phyloP scores from a whole-genome alignment of 805 yeast genomes.

The Candida mattraensis region DNA sequence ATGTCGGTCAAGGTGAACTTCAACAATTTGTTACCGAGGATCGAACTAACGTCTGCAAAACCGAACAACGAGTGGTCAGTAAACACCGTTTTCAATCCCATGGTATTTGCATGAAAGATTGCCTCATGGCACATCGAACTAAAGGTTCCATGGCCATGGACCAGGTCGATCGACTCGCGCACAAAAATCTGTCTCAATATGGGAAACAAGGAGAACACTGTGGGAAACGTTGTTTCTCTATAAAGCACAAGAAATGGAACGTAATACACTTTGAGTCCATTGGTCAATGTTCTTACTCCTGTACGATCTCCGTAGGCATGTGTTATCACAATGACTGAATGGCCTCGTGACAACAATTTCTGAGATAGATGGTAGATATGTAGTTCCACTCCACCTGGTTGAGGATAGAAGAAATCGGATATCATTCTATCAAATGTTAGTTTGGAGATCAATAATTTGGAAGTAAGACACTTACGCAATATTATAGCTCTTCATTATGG shows the following conservation, averaged over 20 bases:
- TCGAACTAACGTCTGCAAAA: slow-evolving; percentile 80
- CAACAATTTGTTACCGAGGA: slow-evolving; percentile 81
- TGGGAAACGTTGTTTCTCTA: slow-evolving; percentile 83
- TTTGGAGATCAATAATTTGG: not conserved
- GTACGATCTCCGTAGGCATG: slow-evolving; percentile 82
- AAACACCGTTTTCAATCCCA: slow-evolving; percentile 89
- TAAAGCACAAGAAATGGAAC: slow-evolving; percentile 80
- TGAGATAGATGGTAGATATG: slow-evolving; percentile 92
- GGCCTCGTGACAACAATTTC: slow-evolving; percentile 75
- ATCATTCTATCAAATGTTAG: slow-evolving; percentile 54
- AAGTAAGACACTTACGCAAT: slow-evolving; percentile 28
- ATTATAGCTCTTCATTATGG: slow-evolving; percentile 26
- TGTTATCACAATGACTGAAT: slow-evolving; percentile 81
- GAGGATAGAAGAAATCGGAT: slow-evolving; percentile 97
- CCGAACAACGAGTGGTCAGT: slow-evolving; percentile 97
- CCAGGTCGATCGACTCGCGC: slow-evolving; percentile 81
- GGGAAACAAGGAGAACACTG: slow-evolving; percentile 87
- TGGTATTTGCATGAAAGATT: slow-evolving; percentile 83
- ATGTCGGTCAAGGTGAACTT: slow-evolving; percentile 82
- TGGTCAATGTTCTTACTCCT: slow-evolving; percentile 81
- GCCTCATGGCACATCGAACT: slow-evolving; percentile 88
- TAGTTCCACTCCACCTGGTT: slow-evolving; percentile 96
- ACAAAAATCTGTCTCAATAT: slow-evolving; percentile 79
- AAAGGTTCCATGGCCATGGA: slow-evolving; percentile 94
- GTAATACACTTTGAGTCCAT: slow-evolving; percentile 91